Percentiles rank a stretch among this genome's conserved stretches.
phyloP scores from a whole-genome alignment of 176 grass and related monocot genomes.

The Chloris gayana region DNA sequence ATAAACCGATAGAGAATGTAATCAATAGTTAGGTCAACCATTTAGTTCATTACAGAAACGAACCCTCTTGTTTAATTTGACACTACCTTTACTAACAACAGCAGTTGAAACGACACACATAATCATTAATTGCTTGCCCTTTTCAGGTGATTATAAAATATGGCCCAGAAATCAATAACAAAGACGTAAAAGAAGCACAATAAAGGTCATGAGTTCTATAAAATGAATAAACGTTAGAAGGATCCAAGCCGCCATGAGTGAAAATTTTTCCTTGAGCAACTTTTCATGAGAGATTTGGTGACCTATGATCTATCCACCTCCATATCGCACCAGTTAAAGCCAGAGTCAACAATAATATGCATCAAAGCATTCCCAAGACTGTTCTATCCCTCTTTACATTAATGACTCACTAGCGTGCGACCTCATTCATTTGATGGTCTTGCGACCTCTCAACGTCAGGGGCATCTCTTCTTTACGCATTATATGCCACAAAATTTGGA shows the following conservation, averaged over 20 bases:
- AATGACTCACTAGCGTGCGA: conserved; percentile 24
- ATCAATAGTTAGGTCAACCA: conserved; percentile 2
- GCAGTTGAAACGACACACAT: neutral
- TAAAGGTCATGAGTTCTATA: neutral
- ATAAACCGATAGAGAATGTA: neutral
- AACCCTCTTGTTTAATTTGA: neutral
- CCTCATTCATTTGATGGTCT: conserved; percentile 23
- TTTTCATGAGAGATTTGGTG: conserved; percentile 27
- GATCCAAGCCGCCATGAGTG: neutral
- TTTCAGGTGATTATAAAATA: neutral
- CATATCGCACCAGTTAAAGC: conserved; percentile 14
- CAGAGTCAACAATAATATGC: conserved; percentile 10
- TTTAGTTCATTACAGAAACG: neutral
- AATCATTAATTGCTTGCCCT: neutral
- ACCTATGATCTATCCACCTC: conserved; percentile 22
- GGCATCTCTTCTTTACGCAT: conserved; percentile 25
- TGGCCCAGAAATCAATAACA: neutral
- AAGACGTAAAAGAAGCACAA: neutral
- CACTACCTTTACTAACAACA: neutral
- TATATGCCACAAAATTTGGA: conserved; percentile 39
- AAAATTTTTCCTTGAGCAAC: conserved; percentile 21
- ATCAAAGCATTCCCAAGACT: conserved; percentile 22
- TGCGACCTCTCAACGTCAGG: conserved; percentile 1
- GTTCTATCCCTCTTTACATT: conserved; percentile 48
- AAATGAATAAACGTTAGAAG: neutral